phyloP scores from a whole-genome alignment of 2,329 filamentous ascomycete species.

The Verticillium dahliae region DNA sequence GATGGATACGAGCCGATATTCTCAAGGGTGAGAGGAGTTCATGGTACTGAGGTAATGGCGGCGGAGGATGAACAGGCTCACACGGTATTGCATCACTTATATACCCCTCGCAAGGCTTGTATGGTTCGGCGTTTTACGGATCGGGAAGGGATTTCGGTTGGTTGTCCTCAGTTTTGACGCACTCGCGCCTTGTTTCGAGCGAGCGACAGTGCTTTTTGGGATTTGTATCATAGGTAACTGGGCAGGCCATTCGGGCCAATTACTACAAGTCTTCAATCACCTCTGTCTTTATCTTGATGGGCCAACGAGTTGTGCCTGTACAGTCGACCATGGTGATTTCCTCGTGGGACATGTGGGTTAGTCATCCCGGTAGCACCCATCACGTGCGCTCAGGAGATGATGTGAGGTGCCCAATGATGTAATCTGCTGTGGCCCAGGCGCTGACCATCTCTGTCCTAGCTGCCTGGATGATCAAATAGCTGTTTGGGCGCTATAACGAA shows the following conservation, averaged over 20 bases:
- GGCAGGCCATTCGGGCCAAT: neutral
- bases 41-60: neutral
- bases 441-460: neutral
- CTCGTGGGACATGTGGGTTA: neutral
- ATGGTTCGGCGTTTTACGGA: neutral
- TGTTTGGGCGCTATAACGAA: neutral
- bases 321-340: neutral
- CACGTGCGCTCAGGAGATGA: neutral
- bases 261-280: neutral
- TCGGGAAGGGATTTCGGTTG: neutral
- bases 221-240: neutral
- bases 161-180: neutral
- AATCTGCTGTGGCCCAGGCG: neutral
- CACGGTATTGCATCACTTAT: neutral
- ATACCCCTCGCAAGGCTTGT: neutral
- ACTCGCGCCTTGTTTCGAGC: neutral
- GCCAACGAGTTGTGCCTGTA: too few relatives aligned
- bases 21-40: neutral
- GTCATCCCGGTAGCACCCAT: neutral
- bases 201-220: neutral
- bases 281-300: neutral
- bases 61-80: neutral
- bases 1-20: neutral
- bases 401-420: conserved; percentile 1
- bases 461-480: neutral